Evolutionary conservation across 1,284 basidiomycete genomes (phyloP), one percentile per base, ranked within the genome.

Genomic region (Volvariella surrecta): DNA sequence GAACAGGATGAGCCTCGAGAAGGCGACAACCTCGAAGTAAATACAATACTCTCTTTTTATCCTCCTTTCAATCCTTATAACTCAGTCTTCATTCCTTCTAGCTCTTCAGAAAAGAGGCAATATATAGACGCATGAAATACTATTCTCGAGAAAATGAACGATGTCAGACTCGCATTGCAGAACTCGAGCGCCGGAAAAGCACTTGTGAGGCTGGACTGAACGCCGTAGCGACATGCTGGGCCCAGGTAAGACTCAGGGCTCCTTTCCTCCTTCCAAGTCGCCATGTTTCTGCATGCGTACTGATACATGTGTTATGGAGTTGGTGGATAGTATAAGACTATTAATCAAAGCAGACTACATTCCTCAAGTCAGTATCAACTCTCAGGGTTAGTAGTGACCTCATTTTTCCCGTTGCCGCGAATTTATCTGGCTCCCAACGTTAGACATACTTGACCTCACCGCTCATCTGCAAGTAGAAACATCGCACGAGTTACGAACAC

Each of bases 121-220:
- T 97, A 42, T 95, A 82, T 61, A 75, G 93, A 39, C 76, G 90
- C 49, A 93, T 97, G 90, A 85, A 78, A 56, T 80, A 93, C 55
- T 94, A 95, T 60, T 82, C 85, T 42, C 78, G 90, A 46, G 83
- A 90, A 62, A 74, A 82, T 58, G 79, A 87, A 54, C 77, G 82
- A 40, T 80, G 79, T 51, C 70, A 78, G 51, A 64, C 67, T 54
- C 74, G 77, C 49, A 80, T 89, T 41, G 72, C 74, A 49, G 80
- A 88, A 51, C 61, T 94, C 37, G 86, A 92, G 60, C 74, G 72
- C 51, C 74, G 82, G 52, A 81, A 82, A 58, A 74, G 68, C 46
- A 79, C 79, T 8, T 84, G 84, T 53, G 86, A 93, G 58, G 83
- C 83, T 2, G 82, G 82, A 42, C 60, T 93, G 45, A 81, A 84